Evolutionary conservation across 441 rosid species (phyloP).

Genomic region (Geranium incanum): DNA sequence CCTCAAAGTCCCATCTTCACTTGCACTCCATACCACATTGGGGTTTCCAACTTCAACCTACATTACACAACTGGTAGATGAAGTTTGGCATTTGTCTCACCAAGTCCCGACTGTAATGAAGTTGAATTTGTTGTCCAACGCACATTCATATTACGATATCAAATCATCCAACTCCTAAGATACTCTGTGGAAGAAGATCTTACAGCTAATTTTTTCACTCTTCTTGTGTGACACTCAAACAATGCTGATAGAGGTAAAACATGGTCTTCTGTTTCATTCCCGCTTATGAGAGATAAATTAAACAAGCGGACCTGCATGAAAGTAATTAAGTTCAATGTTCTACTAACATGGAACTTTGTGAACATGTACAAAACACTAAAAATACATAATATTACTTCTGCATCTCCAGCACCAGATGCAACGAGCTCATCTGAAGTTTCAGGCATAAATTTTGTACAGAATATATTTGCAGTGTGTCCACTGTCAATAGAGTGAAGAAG

Average conservation of each 20-base stretch:
- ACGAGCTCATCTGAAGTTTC: slow-evolving; percentile 95
- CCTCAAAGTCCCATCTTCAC: slow-evolving; percentile 97
- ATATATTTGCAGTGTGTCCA: slow-evolving; percentile 81
- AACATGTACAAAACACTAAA: slow-evolving; percentile 10
- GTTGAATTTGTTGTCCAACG: not conserved
- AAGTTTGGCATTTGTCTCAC: not conserved
- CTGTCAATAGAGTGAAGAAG: slow-evolving; percentile 87
- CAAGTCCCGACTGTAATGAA: not conserved
- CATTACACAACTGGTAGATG: slow-evolving; percentile 19
- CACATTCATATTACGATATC: not conserved
- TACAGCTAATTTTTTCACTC: slow-evolving; percentile 96
- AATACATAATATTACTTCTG: slow-evolving; percentile 51
- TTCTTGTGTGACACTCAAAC: slow-evolving; percentile 80
- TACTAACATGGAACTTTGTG: slow-evolving; percentile 18
- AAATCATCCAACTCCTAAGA: slow-evolving; percentile 17
- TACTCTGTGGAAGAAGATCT: slow-evolving; percentile 25
- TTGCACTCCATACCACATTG: slow-evolving; percentile 94
- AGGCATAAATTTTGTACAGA: slow-evolving; percentile 91
- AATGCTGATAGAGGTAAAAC: slow-evolving; percentile 57
- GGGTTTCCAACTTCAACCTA: slow-evolving; percentile 97
- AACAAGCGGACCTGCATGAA: slow-evolving; percentile 67
- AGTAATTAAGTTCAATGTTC: slow-evolving; percentile 10
- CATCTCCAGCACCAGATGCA: slow-evolving; percentile 96
- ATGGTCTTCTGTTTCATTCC: slow-evolving; percentile 54
- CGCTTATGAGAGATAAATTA: slow-evolving; percentile 55